These are phyloP conservation scores for Calcarisporium arbuscula DNA, from an alignment of 2,329 filamentous ascomycete genomes.

Conservation along the genomic window DNA sequence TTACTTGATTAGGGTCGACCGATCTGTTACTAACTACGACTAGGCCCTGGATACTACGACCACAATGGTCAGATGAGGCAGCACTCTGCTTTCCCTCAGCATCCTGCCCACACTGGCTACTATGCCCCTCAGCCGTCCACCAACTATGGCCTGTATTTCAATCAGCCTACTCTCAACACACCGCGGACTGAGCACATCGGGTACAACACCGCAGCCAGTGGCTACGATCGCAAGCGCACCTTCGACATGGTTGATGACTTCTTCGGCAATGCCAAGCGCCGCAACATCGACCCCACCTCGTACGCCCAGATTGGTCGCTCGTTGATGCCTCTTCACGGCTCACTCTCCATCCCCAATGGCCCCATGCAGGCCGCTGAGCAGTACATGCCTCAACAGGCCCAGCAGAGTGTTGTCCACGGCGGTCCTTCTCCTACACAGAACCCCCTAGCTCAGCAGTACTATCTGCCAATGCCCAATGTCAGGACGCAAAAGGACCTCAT, in stretches of 20 bases:
- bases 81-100: constrained; percentile 48
- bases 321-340: constrained; percentile 71
- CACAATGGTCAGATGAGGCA: constrained; percentile 58
- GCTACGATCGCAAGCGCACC: constrained; percentile 72
- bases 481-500: constrained; percentile 90
- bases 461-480: constrained; percentile 80
- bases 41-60: constrained; percentile 57
- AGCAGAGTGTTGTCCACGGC: constrained; percentile 45
- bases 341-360: constrained; percentile 55
- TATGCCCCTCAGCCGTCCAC: constrained; percentile 50
- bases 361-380: constrained; percentile 40
- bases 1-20: too few species aligned
- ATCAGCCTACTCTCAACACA: constrained; percentile 52
- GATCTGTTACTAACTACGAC: too few species aligned
- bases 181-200: constrained; percentile 54
- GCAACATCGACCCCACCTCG: constrained; percentile 81
- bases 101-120: constrained; percentile 48
- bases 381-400: constrained; percentile 43
- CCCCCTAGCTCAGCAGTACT: constrained; percentile 62
- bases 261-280: constrained; percentile 87
- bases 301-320: constrained; percentile 89
- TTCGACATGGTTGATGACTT: constrained; percentile 89
- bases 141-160: constrained; percentile 74
- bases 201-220: constrained; percentile 43
- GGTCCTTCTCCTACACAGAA: constrained; percentile 54